A percentile compares a stretch with the other conserved stretches of the same genome.
Conservation (phyloP, 1,284 basidiomycete species). For the Moesziomyces sp. region DNA sequence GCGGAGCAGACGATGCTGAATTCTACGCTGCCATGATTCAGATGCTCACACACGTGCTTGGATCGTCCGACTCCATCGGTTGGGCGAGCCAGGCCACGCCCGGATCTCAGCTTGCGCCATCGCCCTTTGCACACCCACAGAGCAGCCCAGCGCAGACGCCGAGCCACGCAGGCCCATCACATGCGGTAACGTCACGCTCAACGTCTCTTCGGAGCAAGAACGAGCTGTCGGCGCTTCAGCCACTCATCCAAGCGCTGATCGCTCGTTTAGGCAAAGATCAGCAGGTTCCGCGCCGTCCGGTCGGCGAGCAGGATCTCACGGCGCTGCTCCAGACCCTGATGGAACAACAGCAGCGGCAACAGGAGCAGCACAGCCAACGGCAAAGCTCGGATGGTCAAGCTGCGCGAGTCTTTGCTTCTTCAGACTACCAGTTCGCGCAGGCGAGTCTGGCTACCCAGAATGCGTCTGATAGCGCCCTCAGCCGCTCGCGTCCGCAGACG, state of each 20-base stretch:
- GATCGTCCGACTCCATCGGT: conserved; percentile 44
- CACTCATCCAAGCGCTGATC: conserved; percentile 49
- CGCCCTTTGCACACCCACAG: conserved; percentile 25
- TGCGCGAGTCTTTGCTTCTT: background rate
- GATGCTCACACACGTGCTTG: conserved; percentile 58
- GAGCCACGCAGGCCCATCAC: conserved; percentile 3
- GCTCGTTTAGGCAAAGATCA: conserved; percentile 43
- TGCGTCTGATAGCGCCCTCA: background rate
- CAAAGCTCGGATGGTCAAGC: background rate
- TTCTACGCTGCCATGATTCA: conserved; percentile 60
- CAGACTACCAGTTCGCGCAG: conserved; percentile 1
- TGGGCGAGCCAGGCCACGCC: conserved; percentile 47
- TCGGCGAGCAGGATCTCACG: conserved; percentile 55
- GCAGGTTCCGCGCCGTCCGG: conserved; percentile 28
- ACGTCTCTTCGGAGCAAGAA: conserved; percentile 10
- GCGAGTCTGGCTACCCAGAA: conserved; percentile 2
- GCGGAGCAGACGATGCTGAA: conserved; percentile 33
- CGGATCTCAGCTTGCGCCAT: conserved; percentile 36
- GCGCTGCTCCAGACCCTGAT: conserved; percentile 53
- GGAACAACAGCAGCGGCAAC: conserved; percentile 49
- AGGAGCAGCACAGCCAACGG: conserved; percentile 11
- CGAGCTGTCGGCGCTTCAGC: conserved; percentile 39
- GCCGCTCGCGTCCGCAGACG: background rate
- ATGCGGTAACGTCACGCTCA: conserved; percentile 1
- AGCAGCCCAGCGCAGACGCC: conserved; percentile 44